Base-by-base conservation (phyloP, 2,329 filamentous ascomycete genomes). In the Allantophomopsis lycopodina region DNA sequence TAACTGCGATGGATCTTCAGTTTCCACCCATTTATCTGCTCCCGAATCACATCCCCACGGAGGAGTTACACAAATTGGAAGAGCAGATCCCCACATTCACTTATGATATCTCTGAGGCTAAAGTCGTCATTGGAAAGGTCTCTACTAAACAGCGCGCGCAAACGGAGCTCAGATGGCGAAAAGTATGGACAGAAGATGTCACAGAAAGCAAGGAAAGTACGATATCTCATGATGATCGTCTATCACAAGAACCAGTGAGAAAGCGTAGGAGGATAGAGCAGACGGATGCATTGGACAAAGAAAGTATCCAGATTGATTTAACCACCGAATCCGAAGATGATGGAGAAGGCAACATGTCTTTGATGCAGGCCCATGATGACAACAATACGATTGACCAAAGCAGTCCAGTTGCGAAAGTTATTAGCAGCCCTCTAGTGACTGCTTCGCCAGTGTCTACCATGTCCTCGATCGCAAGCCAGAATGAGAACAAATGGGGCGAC, bases 101-200 rank as follows among this genome's bases (percentile, higher is more conserved):
- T 0, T 79, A 80, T 42, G 73, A 89, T 55, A 64, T 81, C 39
- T 64, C 66, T 12, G 81, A 89, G 56, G 86, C 86, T 1, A 66
- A 72, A 4, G 58, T 95, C 3, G 66, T 94, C 2, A 56, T 96
- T 21, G 86, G 83, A 2, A 84, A 78, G 47, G 69, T 94, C 28
- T 67, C 68, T 1, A 79, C 74, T 40, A 78, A 73, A 46, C 71
- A 76, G 50, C 71, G 89, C 14, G 85, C 85, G 1, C 66, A 73
- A 36, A 78, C 93, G 49, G 89, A 96, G 59, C 63, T 96, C 44
- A 70, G 84, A 39, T 69, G 73, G 6, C 69, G 36, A 15, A 31
- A 38, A 38, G 12, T 21, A 36, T 17, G 16, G 55, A 63, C 61
- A 33, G 56, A 67, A 38, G 58, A 65, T 37, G 39, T 43, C 35